Evolutionary conservation across 306 rosid species (phyloP).

Genomic region (Quercus wislizeni): DNA sequence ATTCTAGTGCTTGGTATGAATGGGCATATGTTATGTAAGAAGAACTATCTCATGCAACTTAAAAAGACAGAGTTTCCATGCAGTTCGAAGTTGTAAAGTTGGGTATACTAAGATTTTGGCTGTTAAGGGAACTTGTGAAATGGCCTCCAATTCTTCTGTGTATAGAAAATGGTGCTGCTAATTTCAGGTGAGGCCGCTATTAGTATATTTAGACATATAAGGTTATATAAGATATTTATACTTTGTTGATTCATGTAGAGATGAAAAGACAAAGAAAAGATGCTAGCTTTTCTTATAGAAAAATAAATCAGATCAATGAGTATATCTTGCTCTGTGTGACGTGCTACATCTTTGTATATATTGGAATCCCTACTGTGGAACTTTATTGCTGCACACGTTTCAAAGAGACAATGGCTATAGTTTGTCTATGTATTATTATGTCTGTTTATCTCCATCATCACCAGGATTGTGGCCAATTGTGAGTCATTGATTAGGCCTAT

Average conservation of each 20-base stretch:
- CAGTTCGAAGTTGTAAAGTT: conserved; percentile 32
- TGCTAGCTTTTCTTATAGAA: conserved; percentile 36
- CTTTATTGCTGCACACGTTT: conserved; percentile 25
- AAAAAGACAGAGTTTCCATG: conserved; percentile 11
- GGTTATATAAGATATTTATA: conserved; percentile 33
- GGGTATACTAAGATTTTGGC: conserved; percentile 37
- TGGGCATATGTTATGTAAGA: not conserved
- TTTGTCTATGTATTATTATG: conserved; percentile 1
- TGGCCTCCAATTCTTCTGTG: conserved; percentile 38
- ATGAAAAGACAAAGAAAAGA: conserved; percentile 29
- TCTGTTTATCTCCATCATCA: not conserved
- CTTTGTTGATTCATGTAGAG: conserved; percentile 33
- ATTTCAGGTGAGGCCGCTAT: conserved; percentile 47
- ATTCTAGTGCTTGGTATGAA: conserved; percentile 9
- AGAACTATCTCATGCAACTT: not conserved
- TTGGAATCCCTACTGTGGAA: conserved; percentile 30
- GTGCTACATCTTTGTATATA: conserved; percentile 6
- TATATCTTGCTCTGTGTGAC: not conserved
- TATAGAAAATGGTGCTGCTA: conserved; percentile 18
- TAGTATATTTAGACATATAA: conserved; percentile 27
- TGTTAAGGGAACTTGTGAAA: conserved; percentile 11
- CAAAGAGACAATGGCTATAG: conserved; percentile 10
- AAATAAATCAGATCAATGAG: conserved; percentile 15
- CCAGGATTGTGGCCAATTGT: not conserved
- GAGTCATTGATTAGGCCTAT: not conserved